Evolutionary conservation across 805 yeast genomes (phyloP).

Genomic region (Pichia thaimueangensis): DNA sequence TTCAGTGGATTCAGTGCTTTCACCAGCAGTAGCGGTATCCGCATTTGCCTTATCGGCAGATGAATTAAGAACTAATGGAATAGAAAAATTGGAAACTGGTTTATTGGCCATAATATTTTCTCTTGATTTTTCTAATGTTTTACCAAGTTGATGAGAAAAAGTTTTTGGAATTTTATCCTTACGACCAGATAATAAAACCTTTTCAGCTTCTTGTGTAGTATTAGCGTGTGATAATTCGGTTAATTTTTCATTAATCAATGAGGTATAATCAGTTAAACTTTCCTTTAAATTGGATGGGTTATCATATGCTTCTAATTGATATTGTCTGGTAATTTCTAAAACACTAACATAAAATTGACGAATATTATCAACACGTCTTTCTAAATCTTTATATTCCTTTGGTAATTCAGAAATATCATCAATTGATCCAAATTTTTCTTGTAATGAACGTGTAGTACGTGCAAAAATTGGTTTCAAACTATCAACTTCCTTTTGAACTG

Average conservation of each 20-base stretch:
- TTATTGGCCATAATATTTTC: conserved; percentile 31
- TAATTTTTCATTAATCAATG: conserved; percentile 48
- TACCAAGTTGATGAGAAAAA: conserved; percentile 62
- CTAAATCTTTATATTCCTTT: conserved; percentile 61
- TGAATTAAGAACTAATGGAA: not conserved
- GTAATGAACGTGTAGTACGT: conserved; percentile 53
- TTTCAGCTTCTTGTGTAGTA: conserved; percentile 61
- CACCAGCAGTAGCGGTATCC: not conserved
- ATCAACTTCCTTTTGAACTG: conserved; percentile 32
- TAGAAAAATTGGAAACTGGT: conserved; percentile 9
- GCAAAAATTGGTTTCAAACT: conserved; percentile 45
- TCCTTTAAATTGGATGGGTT: conserved; percentile 77
- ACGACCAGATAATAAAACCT: conserved; percentile 36
- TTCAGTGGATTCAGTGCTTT: not conserved
- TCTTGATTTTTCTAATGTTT: conserved; percentile 46
- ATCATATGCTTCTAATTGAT: conserved; percentile 70
- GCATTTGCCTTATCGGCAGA: not conserved
- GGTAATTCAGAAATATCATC: conserved; percentile 72
- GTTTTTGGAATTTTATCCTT: conserved; percentile 53
- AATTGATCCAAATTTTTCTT: conserved; percentile 53
- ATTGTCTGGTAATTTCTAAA: conserved; percentile 51
- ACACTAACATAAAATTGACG: conserved; percentile 51
- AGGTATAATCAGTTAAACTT: conserved; percentile 55
- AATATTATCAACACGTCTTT: conserved; percentile 58
- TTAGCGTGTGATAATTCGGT: conserved; percentile 57